Evolutionary conservation across 192 early-diverging fungal genomes (phyloP), one percentile per base, ranked within the genome.

Genomic region (Entomortierella beljakovae): DNA sequence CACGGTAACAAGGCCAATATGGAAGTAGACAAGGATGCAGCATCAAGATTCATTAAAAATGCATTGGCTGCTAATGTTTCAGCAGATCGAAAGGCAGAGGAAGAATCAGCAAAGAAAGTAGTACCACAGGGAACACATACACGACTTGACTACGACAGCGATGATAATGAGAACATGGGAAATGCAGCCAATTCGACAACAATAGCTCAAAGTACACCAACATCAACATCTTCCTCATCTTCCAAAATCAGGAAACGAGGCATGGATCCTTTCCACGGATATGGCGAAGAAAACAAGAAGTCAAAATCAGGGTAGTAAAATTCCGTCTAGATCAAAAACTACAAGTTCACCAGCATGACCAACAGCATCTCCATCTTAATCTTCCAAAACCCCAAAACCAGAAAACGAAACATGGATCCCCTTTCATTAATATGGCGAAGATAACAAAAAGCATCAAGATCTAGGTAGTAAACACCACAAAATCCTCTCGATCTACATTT

Each of bases 11-110:
- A 54, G 29, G 62, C 83, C 23, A 54, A 56, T 7, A 83, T 83
- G 80, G 58, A 79, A 46, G 79, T 88, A 0, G 81, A 88, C 59
- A 82, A 80, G 46, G 75, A 80, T 26, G 87, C 87, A 0, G 87
- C 87, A 3, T 81, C 74, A 57, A 64, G 87, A 50, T 68, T 88
- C 51, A 85, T 88, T 23, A 74, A 68, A 13, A 80, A 64, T 33
- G 82, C 84, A 13, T 64, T 84, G 38, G 72, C 68, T 25, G 54
- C 77, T 1, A 65, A 79, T 25, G 54, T 51, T 5, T 29, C 40
- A 0, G 67, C 75, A 2, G 68, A 70, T 48, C 65, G 61, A 22
- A 69, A 59, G 22, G 66, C 50, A n/a, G 53, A 35, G 16, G 55
- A 38, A 25, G 42, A 34, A 11, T 3, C 57, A 32, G 43, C 8